phyloP scores from a whole-genome alignment of 2,329 filamentous ascomycete species.

The Teratosphaeria destructans region DNA sequence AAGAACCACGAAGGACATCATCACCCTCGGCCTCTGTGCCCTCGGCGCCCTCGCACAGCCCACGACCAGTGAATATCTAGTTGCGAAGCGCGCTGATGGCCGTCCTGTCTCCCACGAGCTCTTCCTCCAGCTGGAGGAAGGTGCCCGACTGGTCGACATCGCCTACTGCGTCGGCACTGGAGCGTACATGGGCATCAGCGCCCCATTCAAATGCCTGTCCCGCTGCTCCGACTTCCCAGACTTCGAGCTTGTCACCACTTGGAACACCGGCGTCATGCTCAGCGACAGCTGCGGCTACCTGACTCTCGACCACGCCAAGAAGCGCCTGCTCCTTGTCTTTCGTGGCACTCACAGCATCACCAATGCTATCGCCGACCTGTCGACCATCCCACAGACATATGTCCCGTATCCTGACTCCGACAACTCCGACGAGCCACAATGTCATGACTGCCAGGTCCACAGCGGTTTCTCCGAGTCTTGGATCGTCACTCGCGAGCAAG shows the following conservation, averaged over 20 bases:
- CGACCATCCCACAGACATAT: constrained; percentile 81
- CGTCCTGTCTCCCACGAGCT: constrained; percentile 47
- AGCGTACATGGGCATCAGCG: constrained; percentile 69
- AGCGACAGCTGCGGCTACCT: constrained; percentile 92
- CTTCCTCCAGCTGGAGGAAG: constrained; percentile 74
- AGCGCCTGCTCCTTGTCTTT: constrained; percentile 74
- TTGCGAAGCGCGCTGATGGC: background rate
- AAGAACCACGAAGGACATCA: background rate
- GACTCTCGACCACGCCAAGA: constrained; percentile 63
- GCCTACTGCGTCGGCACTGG: constrained; percentile 76
- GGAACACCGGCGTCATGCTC: constrained; percentile 79
- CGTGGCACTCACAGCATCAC: constrained; percentile 89
- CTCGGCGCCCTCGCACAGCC: background rate
- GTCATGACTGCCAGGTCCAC: constrained; percentile 84
- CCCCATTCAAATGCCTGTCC: constrained; percentile 76
- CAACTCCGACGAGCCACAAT: constrained; percentile 42
- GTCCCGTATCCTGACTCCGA: constrained; percentile 61
- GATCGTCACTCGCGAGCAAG: constrained; percentile 58
- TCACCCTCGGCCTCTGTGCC: background rate
- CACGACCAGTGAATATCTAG: background rate
- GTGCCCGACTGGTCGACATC: constrained; percentile 87
- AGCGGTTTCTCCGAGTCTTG: constrained; percentile 81
- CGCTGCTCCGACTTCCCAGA: constrained; percentile 74
- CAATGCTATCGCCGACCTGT: constrained; percentile 83
- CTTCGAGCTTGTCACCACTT: constrained; percentile 71